phyloP scores from a whole-genome alignment of 129 eudicot genomes.

The Rutidosis leptorrhynchoides region DNA sequence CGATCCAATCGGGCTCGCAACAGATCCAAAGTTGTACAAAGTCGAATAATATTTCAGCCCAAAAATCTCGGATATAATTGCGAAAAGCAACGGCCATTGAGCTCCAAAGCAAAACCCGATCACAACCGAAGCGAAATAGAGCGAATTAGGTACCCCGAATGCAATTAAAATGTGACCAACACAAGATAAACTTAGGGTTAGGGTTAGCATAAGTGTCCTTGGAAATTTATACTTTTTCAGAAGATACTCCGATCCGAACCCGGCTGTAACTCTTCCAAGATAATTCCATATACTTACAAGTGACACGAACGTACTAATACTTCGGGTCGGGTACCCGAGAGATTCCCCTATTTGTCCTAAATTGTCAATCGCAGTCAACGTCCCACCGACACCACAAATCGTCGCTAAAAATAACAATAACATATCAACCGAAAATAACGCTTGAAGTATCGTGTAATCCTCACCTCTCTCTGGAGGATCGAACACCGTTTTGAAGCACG shows the following conservation, averaged over 20 bases:
- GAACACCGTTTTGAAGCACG: slow-evolving; percentile 59
- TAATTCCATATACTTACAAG: slow-evolving; percentile 91
- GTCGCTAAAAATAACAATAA: slow-evolving; percentile 51
- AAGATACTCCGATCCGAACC: slow-evolving; percentile 59
- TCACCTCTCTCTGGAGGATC: slow-evolving; percentile 74
- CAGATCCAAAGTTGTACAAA: slow-evolving; percentile 74
- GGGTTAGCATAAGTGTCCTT: slow-evolving; percentile 65
- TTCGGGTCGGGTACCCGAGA: slow-evolving; percentile 46
- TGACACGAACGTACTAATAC: slow-evolving; percentile 74
- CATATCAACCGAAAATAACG: slow-evolving; percentile 83
- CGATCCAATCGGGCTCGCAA: slow-evolving; percentile 78
- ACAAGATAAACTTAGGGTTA: slow-evolving; percentile 54
- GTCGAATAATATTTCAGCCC: slow-evolving; percentile 89
- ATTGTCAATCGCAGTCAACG: slow-evolving; percentile 79
- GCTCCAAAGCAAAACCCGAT: slow-evolving; percentile 93
- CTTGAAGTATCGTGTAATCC: slow-evolving; percentile 86
- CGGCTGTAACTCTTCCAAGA: slow-evolving; percentile 71
- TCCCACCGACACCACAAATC: slow-evolving; percentile 80
- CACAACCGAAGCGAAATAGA: slow-evolving; percentile 69
- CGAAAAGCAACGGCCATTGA: slow-evolving; percentile 93
- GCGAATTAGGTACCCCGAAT: slow-evolving; percentile 56
- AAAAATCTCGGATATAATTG: slow-evolving; percentile 79
- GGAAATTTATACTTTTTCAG: slow-evolving; percentile 66
- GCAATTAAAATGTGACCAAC: slow-evolving; percentile 78
- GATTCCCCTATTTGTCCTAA: slow-evolving; percentile 75